Conservation (phyloP, 1,139 yeast species). For the Scheffersomyces cryptocercus region DNA sequence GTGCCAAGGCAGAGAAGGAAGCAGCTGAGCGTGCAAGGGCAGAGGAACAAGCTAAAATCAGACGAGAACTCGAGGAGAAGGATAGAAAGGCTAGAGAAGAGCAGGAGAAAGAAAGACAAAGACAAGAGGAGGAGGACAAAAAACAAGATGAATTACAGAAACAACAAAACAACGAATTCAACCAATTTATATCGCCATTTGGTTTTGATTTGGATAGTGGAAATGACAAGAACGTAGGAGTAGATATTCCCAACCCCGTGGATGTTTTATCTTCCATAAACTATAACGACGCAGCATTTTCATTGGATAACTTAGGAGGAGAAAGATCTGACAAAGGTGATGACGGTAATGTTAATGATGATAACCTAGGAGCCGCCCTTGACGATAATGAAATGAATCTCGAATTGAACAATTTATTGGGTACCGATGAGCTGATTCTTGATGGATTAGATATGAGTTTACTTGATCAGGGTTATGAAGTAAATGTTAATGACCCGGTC, state of each 20-base stretch:
- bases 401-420: slow-evolving; percentile 44
- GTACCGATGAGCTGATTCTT: slow-evolving; percentile 44
- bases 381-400: slow-evolving; percentile 25
- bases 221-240: slow-evolving; percentile 12
- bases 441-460: slow-evolving; percentile 48
- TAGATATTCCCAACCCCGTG: slow-evolving; percentile 37
- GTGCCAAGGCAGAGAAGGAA: slow-evolving; percentile 5
- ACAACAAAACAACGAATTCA: slow-evolving; percentile 8
- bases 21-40: slow-evolving; percentile 11
- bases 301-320: not conserved
- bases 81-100: slow-evolving; percentile 5
- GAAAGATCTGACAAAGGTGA: slow-evolving; percentile 6
- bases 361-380: slow-evolving; percentile 11
- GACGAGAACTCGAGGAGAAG: slow-evolving; percentile 9
- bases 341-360: slow-evolving; percentile 6
- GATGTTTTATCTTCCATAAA: slow-evolving; percentile 40
- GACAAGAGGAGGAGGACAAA: slow-evolving; percentile 12
- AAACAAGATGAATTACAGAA: slow-evolving; percentile 7
- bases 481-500: slow-evolving; percentile 16
- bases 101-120: slow-evolving; percentile 14
- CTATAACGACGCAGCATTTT: slow-evolving; percentile 17
- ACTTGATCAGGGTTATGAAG: slow-evolving; percentile 37
- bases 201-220: slow-evolving; percentile 24
- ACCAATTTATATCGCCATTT: slow-evolving; percentile 22
- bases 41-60: slow-evolving; percentile 12